phyloP scores from a whole-genome alignment of 78 protist genomes.

The Dictyostelium capitatum region DNA sequence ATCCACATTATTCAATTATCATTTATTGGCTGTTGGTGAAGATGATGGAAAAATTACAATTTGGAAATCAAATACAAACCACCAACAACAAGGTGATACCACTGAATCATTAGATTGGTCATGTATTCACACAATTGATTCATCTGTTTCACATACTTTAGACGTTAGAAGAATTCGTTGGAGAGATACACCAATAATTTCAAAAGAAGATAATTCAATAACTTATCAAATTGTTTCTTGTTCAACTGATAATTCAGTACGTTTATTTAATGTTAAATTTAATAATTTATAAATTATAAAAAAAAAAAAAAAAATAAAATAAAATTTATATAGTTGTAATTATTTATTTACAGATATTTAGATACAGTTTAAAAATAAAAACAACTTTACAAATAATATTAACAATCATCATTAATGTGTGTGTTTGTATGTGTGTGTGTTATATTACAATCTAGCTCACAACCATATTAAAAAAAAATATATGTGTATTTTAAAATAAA shows the following conservation, averaged over 20 bases:
- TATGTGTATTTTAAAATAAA: too few relatives aligned
- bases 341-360: too few relatives aligned
- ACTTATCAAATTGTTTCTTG: conserved; percentile 47
- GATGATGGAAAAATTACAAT: conserved; percentile 84
- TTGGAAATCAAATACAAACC: conserved; percentile 56
- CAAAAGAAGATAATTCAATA: not conserved
- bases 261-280: conserved; percentile 55
- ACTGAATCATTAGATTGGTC: conserved; percentile 29
- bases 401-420: too few relatives aligned
- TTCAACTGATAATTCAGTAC: conserved; percentile 40
- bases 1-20: not conserved
- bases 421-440: too few relatives aligned
- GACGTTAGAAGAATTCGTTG: conserved; percentile 79
- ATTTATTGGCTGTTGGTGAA: conserved; percentile 78
- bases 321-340: too few relatives aligned
- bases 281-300: not conserved
- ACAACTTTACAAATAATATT: too few relatives aligned
- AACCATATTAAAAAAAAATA: too few relatives aligned
- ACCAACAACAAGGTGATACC: too few relatives aligned
- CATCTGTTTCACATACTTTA: conserved; percentile 23
- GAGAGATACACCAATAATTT: conserved; percentile 39
- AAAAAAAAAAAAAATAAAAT: not conserved
- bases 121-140: conserved; percentile 16
- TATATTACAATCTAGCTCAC: too few relatives aligned
- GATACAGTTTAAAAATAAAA: too few relatives aligned